Percentiles rank a stretch among this genome's conserved stretches.
These are phyloP conservation scores for Phaffia australis DNA, from an alignment of 768 basidiomycete genomes.

Conservation along the genomic window DNA sequence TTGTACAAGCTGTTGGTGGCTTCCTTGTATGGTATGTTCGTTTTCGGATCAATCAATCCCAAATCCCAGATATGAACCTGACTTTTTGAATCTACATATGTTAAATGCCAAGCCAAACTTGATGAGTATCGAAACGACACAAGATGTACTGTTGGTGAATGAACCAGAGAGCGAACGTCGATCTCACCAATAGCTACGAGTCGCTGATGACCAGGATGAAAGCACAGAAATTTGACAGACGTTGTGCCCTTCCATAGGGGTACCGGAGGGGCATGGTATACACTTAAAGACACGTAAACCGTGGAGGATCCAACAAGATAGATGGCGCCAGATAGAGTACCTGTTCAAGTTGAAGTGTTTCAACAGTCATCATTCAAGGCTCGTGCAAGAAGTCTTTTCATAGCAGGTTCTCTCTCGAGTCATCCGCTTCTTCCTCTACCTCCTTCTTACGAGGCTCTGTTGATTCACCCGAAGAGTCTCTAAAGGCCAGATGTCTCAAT, in stretches of 20 bases:
- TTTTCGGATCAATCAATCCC: slow-evolving; percentile 46
- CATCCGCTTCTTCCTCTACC: no score
- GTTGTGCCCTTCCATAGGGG: slow-evolving; percentile 37
- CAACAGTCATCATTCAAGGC: no score
- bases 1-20: slow-evolving; percentile 29
- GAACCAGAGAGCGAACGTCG: background rate
- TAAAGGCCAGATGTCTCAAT: no score
- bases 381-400: no score
- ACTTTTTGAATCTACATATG: slow-evolving; percentile 45
- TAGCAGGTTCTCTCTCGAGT: no score
- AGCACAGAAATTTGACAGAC: slow-evolving; percentile 52
- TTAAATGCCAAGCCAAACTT: background rate
- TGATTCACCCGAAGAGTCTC: no score
- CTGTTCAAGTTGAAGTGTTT: background rate
- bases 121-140: background rate
- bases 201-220: slow-evolving; percentile 48
- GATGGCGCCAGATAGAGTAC: slow-evolving; percentile 45
- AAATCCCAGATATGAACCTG: slow-evolving; percentile 56
- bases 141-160: background rate
- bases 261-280: slow-evolving; percentile 44
- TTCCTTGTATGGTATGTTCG: slow-evolving; percentile 42
- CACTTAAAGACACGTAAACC: slow-evolving; percentile 41
- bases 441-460: no score
- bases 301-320: slow-evolving; percentile 59
- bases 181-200: slow-evolving; percentile 54